A percentile compares a stretch with the other conserved stretches of the same genome.
phyloP scores from a whole-genome alignment of 1,284 basidiomycete species.

The Sparassis latifolia region DNA sequence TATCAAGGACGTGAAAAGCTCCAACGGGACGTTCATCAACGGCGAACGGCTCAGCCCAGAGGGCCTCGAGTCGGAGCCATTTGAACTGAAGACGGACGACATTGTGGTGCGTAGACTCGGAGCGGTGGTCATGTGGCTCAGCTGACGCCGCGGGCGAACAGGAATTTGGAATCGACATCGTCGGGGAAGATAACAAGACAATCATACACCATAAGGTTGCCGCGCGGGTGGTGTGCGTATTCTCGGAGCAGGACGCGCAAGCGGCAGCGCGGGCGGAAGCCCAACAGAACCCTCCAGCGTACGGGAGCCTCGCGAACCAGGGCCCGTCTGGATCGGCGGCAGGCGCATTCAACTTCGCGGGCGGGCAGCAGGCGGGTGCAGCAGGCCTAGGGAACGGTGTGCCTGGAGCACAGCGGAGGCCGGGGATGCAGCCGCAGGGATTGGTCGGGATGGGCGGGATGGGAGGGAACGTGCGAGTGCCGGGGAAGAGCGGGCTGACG shows the following conservation, averaged over 20 bases:
- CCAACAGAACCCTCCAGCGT: slow-evolving; percentile 35
- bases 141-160: slow-evolving; percentile 22
- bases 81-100: slow-evolving; percentile 92
- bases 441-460: slow-evolving; percentile 69
- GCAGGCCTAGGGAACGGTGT: slow-evolving; percentile 19
- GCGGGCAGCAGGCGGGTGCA: slow-evolving; percentile 26
- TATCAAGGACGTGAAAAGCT: slow-evolving; percentile 98
- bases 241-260: slow-evolving; percentile 80
- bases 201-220: slow-evolving; percentile 99
- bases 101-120: slow-evolving; percentile 57
- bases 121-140: no score
- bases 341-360: slow-evolving; percentile 36
- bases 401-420: slow-evolving; percentile 37
- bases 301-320: slow-evolving; percentile 25
- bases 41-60: slow-evolving; percentile 88
- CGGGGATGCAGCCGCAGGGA: slow-evolving; percentile 50
- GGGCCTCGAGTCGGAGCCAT: slow-evolving; percentile 89
- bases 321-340: slow-evolving; percentile 23
- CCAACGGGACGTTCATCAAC: slow-evolving; percentile 98
- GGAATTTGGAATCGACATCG: slow-evolving; percentile 99
- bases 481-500: slow-evolving; percentile 71
- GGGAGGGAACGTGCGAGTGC: slow-evolving; percentile 61
- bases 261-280: slow-evolving; percentile 63
- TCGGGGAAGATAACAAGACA: slow-evolving; percentile 97
- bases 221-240: slow-evolving; percentile 86